Evolutionary conservation across 225 moss, liverwort and hornwort species (phyloP).

Genomic region (Takakia lepidozioides): DNA sequence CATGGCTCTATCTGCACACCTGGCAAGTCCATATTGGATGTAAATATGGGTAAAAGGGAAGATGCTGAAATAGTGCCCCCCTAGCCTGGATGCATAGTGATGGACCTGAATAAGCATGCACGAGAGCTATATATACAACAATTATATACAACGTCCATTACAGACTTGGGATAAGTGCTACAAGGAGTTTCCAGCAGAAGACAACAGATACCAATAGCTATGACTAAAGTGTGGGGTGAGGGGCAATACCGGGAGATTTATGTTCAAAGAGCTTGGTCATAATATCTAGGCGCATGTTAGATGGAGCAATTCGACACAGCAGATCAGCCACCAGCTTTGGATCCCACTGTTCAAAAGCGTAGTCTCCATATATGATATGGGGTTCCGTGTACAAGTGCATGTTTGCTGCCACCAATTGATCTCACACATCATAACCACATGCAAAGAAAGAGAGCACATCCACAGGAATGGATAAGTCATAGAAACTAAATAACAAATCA

Average conservation of each 20-base stretch:
- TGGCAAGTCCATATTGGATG: slow-evolving; percentile 9
- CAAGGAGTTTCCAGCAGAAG: no score
- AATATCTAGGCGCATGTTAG: slow-evolving; percentile 41
- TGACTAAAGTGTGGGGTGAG: not conserved
- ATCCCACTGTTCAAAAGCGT: slow-evolving; percentile 38
- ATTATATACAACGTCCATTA: no score
- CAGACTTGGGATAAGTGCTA: no score
- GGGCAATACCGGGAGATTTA: slow-evolving; percentile 24
- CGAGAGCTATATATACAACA: no score
- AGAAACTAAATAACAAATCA: no score
- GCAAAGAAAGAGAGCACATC: no score
- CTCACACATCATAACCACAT: no score
- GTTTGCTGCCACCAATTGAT: slow-evolving; percentile 25
- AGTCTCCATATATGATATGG: slow-evolving; percentile 43
- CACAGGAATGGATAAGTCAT: not conserved
- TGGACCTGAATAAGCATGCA: no score
- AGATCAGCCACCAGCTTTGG: slow-evolving; percentile 25
- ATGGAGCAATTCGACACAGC: slow-evolving; percentile 23
- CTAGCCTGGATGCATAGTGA: no score
- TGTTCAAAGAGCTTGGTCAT: slow-evolving; percentile 32
- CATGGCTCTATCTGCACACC: slow-evolving; percentile 52
- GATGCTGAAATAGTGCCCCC: not conserved
- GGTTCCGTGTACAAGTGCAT: slow-evolving; percentile 35
- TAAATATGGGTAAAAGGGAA: not conserved
- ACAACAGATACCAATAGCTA: not conserved